These are phyloP conservation scores for Crataegus laevigata DNA, from an alignment of 306 rosid genomes.

Conservation along the genomic window DNA sequence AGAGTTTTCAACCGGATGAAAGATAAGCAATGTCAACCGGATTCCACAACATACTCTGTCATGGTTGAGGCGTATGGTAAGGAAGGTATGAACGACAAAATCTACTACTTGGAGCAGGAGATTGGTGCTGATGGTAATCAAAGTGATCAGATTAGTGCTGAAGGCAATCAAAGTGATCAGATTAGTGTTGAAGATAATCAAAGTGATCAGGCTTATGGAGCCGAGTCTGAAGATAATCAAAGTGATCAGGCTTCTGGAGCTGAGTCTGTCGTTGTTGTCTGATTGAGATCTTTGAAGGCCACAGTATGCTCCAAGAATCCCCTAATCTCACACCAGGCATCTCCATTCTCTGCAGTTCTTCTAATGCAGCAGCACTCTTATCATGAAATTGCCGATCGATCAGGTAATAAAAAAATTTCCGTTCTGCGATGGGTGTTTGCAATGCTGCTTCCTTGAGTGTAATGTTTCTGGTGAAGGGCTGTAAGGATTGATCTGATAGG, in stretches of 20 bases:
- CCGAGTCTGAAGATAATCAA: constrained; percentile 12
- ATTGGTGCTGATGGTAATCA: constrained; percentile 19
- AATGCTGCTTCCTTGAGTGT: neutral
- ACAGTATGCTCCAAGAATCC: constrained; percentile 10
- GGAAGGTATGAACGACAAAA: constrained; percentile 88
- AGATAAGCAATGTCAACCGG: constrained; percentile 59
- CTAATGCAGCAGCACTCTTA: constrained; percentile 10
- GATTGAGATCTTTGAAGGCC: constrained; percentile 14
- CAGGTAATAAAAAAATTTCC: constrained; percentile 16
- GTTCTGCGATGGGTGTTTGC: constrained; percentile 5
- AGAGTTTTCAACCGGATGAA: constrained; percentile 83
- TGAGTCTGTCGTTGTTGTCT: constrained; percentile 14
- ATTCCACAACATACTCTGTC: constrained; percentile 48
- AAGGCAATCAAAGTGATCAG: constrained; percentile 7
- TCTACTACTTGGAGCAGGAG: constrained; percentile 75
- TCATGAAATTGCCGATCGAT: neutral
- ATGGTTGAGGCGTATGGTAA: constrained; percentile 74
- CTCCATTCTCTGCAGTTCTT: neutral
- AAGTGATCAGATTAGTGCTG: constrained; percentile 20
- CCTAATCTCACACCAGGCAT: constrained; percentile 5
- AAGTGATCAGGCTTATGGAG: constrained; percentile 17
- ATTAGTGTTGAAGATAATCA: constrained; percentile 15
- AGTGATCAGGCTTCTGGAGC: constrained; percentile 13
- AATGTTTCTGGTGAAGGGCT: constrained; percentile 1
- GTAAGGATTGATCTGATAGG: neutral